Percentiles rank a stretch among this genome's conserved stretches.
phyloP scores from a whole-genome alignment of 768 basidiomycete species.

The Lactarius sanguifluus region DNA sequence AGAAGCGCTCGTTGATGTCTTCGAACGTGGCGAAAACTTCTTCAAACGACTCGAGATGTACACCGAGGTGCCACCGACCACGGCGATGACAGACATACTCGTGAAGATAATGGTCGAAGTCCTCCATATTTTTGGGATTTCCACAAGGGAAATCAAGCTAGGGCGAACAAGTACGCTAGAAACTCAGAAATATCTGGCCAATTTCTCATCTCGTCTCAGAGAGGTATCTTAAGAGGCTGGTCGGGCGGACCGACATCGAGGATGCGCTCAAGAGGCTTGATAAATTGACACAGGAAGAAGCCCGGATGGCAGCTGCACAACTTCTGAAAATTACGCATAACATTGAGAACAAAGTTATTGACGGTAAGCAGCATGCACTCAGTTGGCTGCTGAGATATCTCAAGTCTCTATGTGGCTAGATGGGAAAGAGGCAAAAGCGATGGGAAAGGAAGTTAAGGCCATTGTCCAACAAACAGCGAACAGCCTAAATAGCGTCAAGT shows the following conservation, averaged over 20 bases:
- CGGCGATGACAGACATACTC: background rate
- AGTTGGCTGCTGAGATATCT: too few species aligned
- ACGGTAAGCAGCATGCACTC: too few species aligned
- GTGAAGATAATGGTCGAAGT: constrained; percentile 11
- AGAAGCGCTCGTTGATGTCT: background rate
- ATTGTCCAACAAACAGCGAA: background rate
- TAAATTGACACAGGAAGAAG: background rate
- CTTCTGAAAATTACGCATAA: background rate
- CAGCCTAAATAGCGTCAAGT: too few species aligned
- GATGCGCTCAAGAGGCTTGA: constrained; percentile 1
- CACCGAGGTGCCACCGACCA: background rate
- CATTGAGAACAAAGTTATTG: too few species aligned
- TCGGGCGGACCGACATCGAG: background rate
- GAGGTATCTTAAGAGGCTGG: background rate
- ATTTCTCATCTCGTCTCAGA: too few species aligned
- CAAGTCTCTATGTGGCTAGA: too few species aligned
- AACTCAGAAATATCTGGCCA: too few species aligned
- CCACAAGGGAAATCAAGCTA: constrained; percentile 4
- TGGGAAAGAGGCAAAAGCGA: too few species aligned
- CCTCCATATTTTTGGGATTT: constrained; percentile 1
- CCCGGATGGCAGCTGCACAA: background rate
- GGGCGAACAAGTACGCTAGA: background rate
- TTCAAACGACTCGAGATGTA: constrained; percentile 1
- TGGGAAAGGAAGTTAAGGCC: too few species aligned
- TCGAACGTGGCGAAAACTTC: background rate